A percentile compares a stretch with the other conserved stretches of the same genome.
phyloP scores from a whole-genome alignment of 2,329 filamentous ascomycete species.

The Pseudonectria foliicola region DNA sequence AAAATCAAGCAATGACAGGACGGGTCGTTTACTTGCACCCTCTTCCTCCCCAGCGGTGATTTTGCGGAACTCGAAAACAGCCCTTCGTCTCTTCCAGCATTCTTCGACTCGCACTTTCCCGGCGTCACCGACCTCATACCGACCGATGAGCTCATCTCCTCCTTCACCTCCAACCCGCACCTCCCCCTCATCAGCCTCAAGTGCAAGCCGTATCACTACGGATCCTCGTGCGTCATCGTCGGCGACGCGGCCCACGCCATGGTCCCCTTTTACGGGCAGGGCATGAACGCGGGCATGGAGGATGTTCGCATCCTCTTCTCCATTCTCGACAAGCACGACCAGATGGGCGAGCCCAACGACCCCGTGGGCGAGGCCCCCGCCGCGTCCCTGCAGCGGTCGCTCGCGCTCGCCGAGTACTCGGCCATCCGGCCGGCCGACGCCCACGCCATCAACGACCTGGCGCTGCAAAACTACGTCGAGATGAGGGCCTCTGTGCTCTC shows the following conservation, averaged over 20 bases:
- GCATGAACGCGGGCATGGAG: constrained; percentile 94
- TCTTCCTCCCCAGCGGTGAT: constrained; percentile 72
- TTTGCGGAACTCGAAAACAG: constrained; percentile 62
- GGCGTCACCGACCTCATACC: constrained; percentile 71
- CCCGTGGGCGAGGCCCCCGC: constrained; percentile 27
- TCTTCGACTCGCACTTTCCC: constrained; percentile 80
- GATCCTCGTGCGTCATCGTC: constrained; percentile 70
- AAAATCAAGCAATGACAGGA: constrained; percentile 46
- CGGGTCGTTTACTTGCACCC: constrained; percentile 87
- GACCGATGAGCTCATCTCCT: constrained; percentile 58
- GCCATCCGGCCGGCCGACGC: constrained; percentile 67
- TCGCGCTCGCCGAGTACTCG: constrained; percentile 72
- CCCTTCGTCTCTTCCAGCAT: constrained; percentile 53
- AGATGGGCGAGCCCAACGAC: constrained; percentile 37
- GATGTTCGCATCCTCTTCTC: constrained; percentile 86
- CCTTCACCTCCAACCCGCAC: constrained; percentile 79
- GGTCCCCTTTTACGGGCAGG: constrained; percentile 97
- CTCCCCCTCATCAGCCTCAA: constrained; percentile 91
- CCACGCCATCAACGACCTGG: constrained; percentile 86
- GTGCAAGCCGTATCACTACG: constrained; percentile 80
- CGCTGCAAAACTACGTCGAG: constrained; percentile 84
- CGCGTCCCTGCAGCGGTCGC: constrained; percentile 43
- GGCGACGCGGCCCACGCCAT: constrained; percentile 96
- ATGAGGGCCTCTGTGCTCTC: constrained; percentile 85
- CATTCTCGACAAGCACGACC: constrained; percentile 62